Conservation (phyloP, 768 basidiomycete species). For the Agaricus subrufescens region DNA sequence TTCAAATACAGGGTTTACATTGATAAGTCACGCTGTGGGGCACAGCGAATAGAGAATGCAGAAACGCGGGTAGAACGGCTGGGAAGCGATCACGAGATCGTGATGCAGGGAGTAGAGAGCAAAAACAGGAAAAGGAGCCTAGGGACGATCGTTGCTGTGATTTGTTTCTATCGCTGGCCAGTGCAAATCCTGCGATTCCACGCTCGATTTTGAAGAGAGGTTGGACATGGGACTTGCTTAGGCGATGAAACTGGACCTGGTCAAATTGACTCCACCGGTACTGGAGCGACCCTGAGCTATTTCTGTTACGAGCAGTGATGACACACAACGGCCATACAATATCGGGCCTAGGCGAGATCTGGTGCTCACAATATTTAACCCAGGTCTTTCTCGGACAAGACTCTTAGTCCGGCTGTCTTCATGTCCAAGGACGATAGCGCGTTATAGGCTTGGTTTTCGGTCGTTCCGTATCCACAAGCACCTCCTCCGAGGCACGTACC, state of each 20-base stretch:
- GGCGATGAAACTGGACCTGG: too few species aligned
- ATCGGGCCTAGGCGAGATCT: constrained; percentile 10
- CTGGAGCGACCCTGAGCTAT: not conserved
- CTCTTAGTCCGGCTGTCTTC: not conserved
- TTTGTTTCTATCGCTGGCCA: too few species aligned
- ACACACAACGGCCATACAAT: not conserved
- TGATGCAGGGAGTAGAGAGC: constrained; percentile 11
- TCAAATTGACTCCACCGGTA: not conserved
- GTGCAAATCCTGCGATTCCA: too few species aligned
- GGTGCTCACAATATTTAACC: not conserved
- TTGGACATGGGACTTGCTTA: too few species aligned
- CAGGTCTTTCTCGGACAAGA: not conserved
- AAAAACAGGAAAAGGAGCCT: constrained; percentile 4
- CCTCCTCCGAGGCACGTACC: not conserved
- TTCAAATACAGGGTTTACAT: not conserved
- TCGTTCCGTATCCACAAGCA: not conserved
- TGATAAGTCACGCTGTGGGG: not conserved
- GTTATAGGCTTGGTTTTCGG: not conserved
- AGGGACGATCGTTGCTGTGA: not conserved
- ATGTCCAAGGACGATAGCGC: not conserved
- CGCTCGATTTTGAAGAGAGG: too few species aligned
- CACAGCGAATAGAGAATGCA: constrained; percentile 1
- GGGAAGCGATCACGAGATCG: constrained; percentile 11
- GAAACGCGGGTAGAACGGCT: constrained; percentile 11
- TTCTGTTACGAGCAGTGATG: constrained; percentile 8